A percentile compares a stretch with the other conserved stretches of the same genome.
Conservation (phyloP, 2,329 filamentous ascomycete species). For the Colletotrichum sp. region DNA sequence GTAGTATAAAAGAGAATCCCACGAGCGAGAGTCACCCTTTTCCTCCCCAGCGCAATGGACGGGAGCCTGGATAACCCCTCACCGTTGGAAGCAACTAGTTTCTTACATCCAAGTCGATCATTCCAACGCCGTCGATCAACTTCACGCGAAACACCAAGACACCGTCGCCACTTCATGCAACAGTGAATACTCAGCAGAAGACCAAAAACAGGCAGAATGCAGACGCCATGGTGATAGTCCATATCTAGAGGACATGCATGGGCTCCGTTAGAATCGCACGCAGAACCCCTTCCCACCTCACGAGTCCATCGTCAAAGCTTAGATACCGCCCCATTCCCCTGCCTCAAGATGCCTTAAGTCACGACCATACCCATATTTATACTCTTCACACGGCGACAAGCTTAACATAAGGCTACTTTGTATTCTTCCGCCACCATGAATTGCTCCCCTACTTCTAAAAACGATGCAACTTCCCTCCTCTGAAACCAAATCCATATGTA, state of each 20-base stretch:
- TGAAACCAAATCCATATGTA: background rate
- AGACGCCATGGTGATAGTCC: no score
- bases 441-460: background rate
- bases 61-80: rapidly evolving
- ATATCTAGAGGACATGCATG: no score
- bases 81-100: rapidly evolving
- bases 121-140: rapidly evolving
- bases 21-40: background rate
- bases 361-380: background rate
- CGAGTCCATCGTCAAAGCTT: no score
- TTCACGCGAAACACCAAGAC: background rate
- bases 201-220: no score
- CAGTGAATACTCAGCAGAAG: no score
- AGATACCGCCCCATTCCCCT: background rate
- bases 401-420: background rate
- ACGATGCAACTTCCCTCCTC: background rate
- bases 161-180: no score
- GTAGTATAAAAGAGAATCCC: background rate
- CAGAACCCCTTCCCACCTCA: background rate
- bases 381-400: background rate
- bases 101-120: background rate
- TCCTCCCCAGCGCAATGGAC: background rate
- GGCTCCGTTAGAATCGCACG: background rate
- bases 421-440: background rate
- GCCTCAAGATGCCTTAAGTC: background rate